Conservation (phyloP, 2,329 filamentous ascomycete genomes). For the Hypoxylon sp. region DNA sequence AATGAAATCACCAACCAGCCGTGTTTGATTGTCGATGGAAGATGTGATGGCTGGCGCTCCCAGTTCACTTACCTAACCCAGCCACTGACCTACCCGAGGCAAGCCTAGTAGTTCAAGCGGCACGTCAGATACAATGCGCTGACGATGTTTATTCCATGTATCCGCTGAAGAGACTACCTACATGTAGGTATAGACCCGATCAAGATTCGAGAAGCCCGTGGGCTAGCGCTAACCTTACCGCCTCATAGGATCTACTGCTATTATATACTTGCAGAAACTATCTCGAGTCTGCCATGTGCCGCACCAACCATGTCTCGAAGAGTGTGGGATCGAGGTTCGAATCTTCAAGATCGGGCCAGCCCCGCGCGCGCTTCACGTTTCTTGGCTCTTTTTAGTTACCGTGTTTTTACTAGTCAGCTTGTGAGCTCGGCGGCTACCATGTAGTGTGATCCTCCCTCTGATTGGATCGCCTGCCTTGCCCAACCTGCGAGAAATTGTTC, state of each 20-base stretch:
- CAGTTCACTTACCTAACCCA: no score
- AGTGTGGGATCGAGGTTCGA: constrained; percentile 7
- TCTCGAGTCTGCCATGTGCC: constrained; percentile 15
- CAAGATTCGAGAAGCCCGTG: neutral
- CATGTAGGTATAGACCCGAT: constrained; percentile 1
- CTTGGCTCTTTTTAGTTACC: constrained; percentile 25
- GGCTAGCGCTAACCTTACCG: constrained; percentile 5
- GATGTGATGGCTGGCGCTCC: neutral
- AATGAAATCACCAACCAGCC: neutral
- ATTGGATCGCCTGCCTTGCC: constrained; percentile 35
- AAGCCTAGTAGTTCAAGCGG: neutral
- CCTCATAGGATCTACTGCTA: constrained; percentile 3
- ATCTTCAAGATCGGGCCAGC: constrained; percentile 27
- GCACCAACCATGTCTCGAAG: constrained; percentile 1
- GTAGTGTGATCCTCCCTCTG: constrained; percentile 40
- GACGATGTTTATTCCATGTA: neutral
- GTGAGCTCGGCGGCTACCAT: constrained; percentile 36
- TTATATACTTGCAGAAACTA: constrained; percentile 2
- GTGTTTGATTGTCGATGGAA: constrained; percentile 2
- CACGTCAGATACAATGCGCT: neutral
- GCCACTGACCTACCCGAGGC: no score
- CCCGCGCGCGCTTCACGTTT: constrained; percentile 31
- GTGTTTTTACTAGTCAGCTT: constrained; percentile 27
- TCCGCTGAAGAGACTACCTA: neutral
- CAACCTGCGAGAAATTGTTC: constrained; percentile 37